Percentiles rank a stretch among this genome's conserved stretches.
Evolutionary conservation across 2,329 filamentous ascomycete species (phyloP).

Genomic region (Phialemonium atrogriseum): DNA sequence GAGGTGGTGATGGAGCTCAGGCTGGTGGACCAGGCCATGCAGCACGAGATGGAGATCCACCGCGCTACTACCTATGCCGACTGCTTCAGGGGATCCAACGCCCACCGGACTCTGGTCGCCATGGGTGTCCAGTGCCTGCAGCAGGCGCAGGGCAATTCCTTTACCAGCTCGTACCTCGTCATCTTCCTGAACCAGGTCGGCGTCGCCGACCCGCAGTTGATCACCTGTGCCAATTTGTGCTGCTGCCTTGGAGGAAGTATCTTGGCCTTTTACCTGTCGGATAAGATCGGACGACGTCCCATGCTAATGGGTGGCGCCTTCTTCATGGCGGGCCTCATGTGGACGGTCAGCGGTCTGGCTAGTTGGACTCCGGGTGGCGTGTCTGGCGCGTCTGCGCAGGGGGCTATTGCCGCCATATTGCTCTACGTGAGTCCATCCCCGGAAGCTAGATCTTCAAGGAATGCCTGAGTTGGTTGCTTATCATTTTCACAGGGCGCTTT

Average conservation of each 20-base stretch:
- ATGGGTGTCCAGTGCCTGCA: slow-evolving; percentile 10
- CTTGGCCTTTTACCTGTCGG: slow-evolving; percentile 7
- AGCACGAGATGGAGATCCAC: slow-evolving; percentile 9
- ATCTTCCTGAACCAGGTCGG: slow-evolving; percentile 15
- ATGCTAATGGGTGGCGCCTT: slow-evolving; percentile 8
- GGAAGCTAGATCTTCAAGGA: not conserved
- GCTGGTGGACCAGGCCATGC: slow-evolving; percentile 7
- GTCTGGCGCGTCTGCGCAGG: not conserved
- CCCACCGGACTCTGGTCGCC: slow-evolving; percentile 12
- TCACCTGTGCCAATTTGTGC: not conserved
- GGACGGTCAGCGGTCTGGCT: slow-evolving; percentile 3
- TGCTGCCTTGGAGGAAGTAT: slow-evolving; percentile 4
- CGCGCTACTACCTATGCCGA: slow-evolving; percentile 8
- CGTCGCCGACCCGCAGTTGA: slow-evolving; percentile 3
- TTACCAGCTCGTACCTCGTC: slow-evolving; percentile 10
- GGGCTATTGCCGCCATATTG: slow-evolving; percentile 1
- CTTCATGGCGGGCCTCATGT: slow-evolving; percentile 8
- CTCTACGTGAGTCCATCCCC: slow-evolving; percentile 1
- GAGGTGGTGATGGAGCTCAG: slow-evolving; percentile 9
- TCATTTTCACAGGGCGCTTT: not conserved
- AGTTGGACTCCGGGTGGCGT: slow-evolving; percentile 1
- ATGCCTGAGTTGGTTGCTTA: not conserved
- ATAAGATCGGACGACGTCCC: slow-evolving; percentile 9
- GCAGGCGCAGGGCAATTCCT: slow-evolving; percentile 10
- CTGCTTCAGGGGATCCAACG: slow-evolving; percentile 11